Base-by-base conservation (phyloP, 1,139 yeast genomes). In the Candida sanyaensis region DNA sequence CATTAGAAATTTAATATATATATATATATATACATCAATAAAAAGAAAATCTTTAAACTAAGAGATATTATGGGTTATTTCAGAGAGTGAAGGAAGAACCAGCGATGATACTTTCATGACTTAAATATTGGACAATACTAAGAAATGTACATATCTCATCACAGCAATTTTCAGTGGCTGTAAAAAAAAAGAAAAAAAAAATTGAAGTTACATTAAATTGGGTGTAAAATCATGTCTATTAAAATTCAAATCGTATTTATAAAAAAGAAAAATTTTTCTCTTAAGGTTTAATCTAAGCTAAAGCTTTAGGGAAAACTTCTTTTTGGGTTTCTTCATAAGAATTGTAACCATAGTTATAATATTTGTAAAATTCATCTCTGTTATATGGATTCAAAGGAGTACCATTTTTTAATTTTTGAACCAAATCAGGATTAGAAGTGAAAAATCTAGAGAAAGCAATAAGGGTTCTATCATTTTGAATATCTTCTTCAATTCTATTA, bases 371-470 rank as follows among this genome's bases (percentile, higher is more conserved):
- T 2, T 55, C 45, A 23, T 46, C 48, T 55, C 70, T 59, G 24
- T 61, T 58, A 48, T 65, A 66, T n/a, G 60, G 58, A 44, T 66
- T 71, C 56, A 80, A 66, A 29, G 69, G 68, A 43, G 57, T 50
- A 12, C 81, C 81, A 39, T 77, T 64, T 48, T 69, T 69, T 42
- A 80, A 61, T 60, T 82, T 71, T 12, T 68, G 54, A 7, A 70
- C 73, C 42, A 81, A 65, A 61, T 81, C 85, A 5, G 85, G 85
- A 62, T 79, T 81, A 5, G 83, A 65, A 40, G 71, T 73, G 54
- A 66, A 80, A 51, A 63, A 70, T 60, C 84, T 71, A 31, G 78
- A 77, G 56, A 71, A 73, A 6, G 72, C 80, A 52, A 74, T 63
- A 50, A 76, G 57, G 4, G 80, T 73, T 54, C 77, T 62, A 44